phyloP scores from a whole-genome alignment of 257 asterid genomes.

The Jaltomata sinuosa region DNA sequence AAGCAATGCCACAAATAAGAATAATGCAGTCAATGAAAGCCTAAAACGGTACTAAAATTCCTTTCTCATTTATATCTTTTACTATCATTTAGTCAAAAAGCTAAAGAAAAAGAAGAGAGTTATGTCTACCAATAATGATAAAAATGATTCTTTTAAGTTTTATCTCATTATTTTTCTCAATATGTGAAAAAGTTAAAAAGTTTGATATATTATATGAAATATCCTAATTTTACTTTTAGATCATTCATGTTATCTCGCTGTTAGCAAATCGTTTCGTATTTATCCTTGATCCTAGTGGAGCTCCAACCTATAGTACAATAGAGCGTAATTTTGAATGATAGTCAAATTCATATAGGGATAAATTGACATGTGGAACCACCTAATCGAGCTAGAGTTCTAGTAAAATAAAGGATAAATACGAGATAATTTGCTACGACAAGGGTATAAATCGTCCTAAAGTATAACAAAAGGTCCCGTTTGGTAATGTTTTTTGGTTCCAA shows the following conservation, averaged over 20 bases:
- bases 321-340: no score
- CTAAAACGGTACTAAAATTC: constrained; percentile 46
- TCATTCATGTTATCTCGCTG: neutral
- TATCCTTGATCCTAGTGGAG: neutral
- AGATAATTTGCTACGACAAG: no score
- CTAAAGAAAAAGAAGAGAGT: neutral
- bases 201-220: neutral
- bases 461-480: no score
- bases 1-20: constrained; percentile 21
- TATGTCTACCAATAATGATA: neutral
- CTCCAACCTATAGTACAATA: neutral
- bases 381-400: no score
- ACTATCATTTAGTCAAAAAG: neutral
- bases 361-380: no score
- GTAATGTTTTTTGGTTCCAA: no score
- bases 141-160: neutral
- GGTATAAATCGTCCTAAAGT: no score
- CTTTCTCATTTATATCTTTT: neutral
- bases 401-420: no score
- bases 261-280: neutral
- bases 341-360: no score
- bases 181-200: neutral
- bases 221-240: neutral
- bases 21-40: constrained; percentile 36
- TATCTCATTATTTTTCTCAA: neutral